Percentiles rank a stretch among this genome's conserved stretches.
These are phyloP conservation scores for Pseudognaphalium luteoalbum DNA, from an alignment of 129 eudicot species.

Conservation along the genomic window DNA sequence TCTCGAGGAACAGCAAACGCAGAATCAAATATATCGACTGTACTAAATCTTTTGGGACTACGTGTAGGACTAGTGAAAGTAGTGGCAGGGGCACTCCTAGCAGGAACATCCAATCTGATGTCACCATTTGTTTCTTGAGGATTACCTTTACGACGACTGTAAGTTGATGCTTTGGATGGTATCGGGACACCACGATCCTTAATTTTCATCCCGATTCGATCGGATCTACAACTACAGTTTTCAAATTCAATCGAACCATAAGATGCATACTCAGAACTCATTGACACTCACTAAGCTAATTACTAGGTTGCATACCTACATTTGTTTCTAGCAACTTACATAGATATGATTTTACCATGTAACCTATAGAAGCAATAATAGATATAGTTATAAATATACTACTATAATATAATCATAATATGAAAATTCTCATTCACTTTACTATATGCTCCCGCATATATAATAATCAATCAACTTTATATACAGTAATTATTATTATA, in stretches of 20 bases:
- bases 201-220: constrained; percentile 32
- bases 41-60: constrained; percentile 69
- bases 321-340: neutral
- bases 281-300: neutral
- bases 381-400: no score
- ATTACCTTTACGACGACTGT: constrained; percentile 50
- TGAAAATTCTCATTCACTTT: neutral
- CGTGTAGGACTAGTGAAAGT: constrained; percentile 65
- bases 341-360: neutral
- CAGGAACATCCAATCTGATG: constrained; percentile 57
- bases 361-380: no score
- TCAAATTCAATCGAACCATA: neutral
- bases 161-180: constrained; percentile 51
- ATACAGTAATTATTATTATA: neutral
- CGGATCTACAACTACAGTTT: constrained; percentile 36
- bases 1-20: constrained; percentile 31
- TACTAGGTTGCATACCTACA: neutral
- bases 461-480: neutral
- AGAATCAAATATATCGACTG: constrained; percentile 47
- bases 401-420: no score
- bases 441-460: neutral
- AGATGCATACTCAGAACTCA: neutral
- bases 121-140: constrained; percentile 40
- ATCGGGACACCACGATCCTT: constrained; percentile 24
- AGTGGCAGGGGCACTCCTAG: constrained; percentile 77